phyloP scores from a whole-genome alignment of 345 rosid species.

The Hibiscus tridactylites region DNA sequence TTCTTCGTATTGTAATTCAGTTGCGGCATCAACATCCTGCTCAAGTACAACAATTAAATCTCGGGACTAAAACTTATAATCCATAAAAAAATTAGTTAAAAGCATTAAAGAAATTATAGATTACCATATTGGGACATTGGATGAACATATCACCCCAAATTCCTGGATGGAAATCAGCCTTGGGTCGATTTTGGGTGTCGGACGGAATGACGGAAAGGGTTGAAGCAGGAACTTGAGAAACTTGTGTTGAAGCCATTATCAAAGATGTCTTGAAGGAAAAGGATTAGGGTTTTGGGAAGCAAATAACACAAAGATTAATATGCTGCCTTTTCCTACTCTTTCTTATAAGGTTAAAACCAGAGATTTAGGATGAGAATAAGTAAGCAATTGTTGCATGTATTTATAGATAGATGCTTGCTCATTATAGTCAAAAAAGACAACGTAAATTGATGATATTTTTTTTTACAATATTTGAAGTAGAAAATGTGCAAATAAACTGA shows the following conservation, averaged over 20 bases:
- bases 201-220: not conserved
- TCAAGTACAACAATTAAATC: not conserved
- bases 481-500: too few species aligned
- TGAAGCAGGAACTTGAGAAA: not conserved
- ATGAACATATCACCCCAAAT: conserved; percentile 1
- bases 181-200: not conserved
- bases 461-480: too few species aligned
- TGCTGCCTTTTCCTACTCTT: not conserved
- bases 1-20: not conserved
- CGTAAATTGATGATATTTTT: too few species aligned
- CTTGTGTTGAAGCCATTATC: not conserved
- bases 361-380: not conserved
- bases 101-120: not conserved
- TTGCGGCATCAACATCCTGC: not conserved
- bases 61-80: not conserved
- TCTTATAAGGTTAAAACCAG: not conserved
- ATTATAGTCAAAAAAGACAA: too few species aligned
- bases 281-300: not conserved
- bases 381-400: not conserved
- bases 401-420: not conserved
- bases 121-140: not conserved
- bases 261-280: not conserved
- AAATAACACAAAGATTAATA: not conserved
- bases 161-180: not conserved
- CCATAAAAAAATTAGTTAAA: not conserved